phyloP scores from a whole-genome alignment of 345 rosid genomes.

The Salix caprea region DNA sequence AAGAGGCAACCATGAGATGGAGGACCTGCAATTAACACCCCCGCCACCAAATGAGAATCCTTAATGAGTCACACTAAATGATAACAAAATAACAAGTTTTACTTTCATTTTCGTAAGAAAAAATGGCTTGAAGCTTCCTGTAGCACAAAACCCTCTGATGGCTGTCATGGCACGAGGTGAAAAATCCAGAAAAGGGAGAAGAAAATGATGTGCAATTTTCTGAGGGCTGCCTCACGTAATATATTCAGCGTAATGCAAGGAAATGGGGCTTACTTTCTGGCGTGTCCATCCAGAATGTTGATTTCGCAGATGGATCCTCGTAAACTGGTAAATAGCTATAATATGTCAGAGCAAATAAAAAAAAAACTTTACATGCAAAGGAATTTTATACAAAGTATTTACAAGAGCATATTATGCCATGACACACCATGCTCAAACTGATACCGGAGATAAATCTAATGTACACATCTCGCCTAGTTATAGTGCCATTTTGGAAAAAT shows the following conservation, averaged over 20 bases:
- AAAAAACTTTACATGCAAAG: background rate
- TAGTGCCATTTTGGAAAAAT: no score
- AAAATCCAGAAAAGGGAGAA: conserved; percentile 3
- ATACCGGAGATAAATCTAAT: no score
- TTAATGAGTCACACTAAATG: background rate
- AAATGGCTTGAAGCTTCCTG: background rate
- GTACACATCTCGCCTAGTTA: no score
- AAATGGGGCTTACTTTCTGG: background rate
- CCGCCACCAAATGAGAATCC: conserved; percentile 5
- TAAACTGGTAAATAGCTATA: background rate
- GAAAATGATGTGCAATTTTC: background rate
- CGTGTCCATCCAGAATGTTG: background rate
- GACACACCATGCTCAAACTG: no score
- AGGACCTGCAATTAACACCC: conserved; percentile 49
- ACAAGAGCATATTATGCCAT: no score
- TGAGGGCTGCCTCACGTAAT: background rate
- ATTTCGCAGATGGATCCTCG: background rate
- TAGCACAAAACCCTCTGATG: background rate
- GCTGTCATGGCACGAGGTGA: background rate
- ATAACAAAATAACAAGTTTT: background rate
- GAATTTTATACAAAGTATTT: background rate
- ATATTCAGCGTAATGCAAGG: background rate
- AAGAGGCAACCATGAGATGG: conserved; percentile 54
- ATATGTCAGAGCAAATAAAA: background rate
- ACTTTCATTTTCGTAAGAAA: background rate